Percentiles rank a stretch among this genome's conserved stretches.
Evolutionary conservation across 352 stramenopile species (phyloP).

Genomic region (Thalassiosira livingstoniorum): DNA sequence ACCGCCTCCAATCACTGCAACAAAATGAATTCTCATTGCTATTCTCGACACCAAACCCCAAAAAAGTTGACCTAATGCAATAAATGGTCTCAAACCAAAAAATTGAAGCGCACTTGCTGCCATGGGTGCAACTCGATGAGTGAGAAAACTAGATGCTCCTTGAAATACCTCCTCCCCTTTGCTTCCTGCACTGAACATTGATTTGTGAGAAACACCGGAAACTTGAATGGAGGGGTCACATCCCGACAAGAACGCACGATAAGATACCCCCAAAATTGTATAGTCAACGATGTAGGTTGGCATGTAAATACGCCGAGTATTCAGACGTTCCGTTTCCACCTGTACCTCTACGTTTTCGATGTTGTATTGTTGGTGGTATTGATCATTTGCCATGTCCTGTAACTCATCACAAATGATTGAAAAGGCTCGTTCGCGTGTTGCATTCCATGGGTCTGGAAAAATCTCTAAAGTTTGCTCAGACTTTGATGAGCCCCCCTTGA

Average conservation of each 20-base stretch:
- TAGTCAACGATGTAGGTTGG: conserved; percentile 83
- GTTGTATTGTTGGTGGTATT: conserved; percentile 22
- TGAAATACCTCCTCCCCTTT: conserved; percentile 1
- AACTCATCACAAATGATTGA: conserved; percentile 73
- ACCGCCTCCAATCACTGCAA: conserved; percentile 62
- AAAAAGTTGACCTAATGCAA: conserved; percentile 24
- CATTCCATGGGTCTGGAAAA: conserved; percentile 83
- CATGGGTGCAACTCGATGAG: conserved; percentile 23
- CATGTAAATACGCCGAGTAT: conserved; percentile 77
- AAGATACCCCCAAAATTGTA: conserved; percentile 73
- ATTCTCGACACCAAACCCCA: conserved; percentile 34
- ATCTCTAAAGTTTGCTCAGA: conserved; percentile 48
- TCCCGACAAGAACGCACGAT: conserved; percentile 76
- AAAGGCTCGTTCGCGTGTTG: conserved; percentile 67
- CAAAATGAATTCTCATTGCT: conserved; percentile 61
- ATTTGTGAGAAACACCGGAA: conserved; percentile 73
- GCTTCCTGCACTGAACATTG: conserved; percentile 33
- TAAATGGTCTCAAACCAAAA: conserved; percentile 46
- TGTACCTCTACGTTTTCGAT: conserved; percentile 44
- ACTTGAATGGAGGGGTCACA: conserved; percentile 71
- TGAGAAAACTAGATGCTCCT: conserved; percentile 48
- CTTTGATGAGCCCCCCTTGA: conserved; percentile 17
- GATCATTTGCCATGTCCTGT: conserved; percentile 56
- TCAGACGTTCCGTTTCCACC: conserved; percentile 75
- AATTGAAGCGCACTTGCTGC: conserved; percentile 44